Percentiles rank a stretch among this genome's conserved stretches.
Evolutionary conservation across 1,139 yeast species (phyloP).

Genomic region (Taphrina sp.): DNA sequence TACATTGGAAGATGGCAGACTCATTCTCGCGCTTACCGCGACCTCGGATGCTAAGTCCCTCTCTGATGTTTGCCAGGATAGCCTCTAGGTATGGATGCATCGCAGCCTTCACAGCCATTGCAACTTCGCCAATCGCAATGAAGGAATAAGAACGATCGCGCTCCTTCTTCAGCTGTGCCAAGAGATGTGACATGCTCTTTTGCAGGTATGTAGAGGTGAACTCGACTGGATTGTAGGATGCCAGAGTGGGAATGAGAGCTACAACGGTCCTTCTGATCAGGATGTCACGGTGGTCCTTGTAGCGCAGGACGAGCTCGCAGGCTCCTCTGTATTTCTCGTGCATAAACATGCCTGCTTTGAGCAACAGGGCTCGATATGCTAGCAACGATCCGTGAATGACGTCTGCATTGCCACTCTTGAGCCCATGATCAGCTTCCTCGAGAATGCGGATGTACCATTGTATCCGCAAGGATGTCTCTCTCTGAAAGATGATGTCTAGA

Average conservation of each 20-base stretch:
- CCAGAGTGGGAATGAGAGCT: slow-evolving; percentile 74
- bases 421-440: slow-evolving; percentile 58
- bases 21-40: slow-evolving; percentile 71
- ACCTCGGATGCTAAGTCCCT: slow-evolving; percentile 71
- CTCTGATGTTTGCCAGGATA: slow-evolving; percentile 76
- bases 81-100: slow-evolving; percentile 88
- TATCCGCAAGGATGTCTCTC: slow-evolving; percentile 69
- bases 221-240: slow-evolving; percentile 70
- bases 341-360: slow-evolving; percentile 63
- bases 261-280: slow-evolving; percentile 81
- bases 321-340: slow-evolving; percentile 72
- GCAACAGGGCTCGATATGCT: slow-evolving; percentile 76
- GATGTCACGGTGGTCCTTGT: slow-evolving; percentile 73
- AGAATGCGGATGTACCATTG: slow-evolving; percentile 73
- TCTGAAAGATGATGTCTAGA: slow-evolving; percentile 68
- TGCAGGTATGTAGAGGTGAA: slow-evolving; percentile 83
- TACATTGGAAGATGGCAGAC: slow-evolving; percentile 83
- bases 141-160: slow-evolving; percentile 77
- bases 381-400: slow-evolving; percentile 80
- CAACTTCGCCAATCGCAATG: slow-evolving; percentile 79
- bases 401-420: slow-evolving; percentile 57
- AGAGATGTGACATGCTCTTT: slow-evolving; percentile 71
- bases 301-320: slow-evolving; percentile 69
- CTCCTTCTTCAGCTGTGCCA: slow-evolving; percentile 72
- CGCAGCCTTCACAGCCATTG: slow-evolving; percentile 78